Evolutionary conservation across 257 asterid genomes (phyloP), one percentile per base, ranked within the genome.

Genomic region (Jasminum sambac): DNA sequence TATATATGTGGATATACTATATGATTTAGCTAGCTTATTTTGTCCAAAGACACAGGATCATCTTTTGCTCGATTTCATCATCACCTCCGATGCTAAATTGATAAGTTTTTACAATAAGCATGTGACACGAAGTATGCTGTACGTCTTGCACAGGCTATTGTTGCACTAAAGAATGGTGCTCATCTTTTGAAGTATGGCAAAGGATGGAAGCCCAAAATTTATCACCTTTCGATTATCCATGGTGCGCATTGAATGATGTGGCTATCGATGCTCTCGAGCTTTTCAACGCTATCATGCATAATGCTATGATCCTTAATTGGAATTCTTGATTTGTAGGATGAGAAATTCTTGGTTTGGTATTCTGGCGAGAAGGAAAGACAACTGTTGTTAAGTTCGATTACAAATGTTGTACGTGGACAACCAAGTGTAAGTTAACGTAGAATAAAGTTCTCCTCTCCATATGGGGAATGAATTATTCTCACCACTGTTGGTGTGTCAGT

Each of bases 141-240:
- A n/a, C n/a, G n/a, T n/a, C n/a, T n/a, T n/a, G n/a, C n/a, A n/a
- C 86, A 84, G 88, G 84, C 88, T 68, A 81, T 84, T 74, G 79
- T 84, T 57, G 75, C 84, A 25, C 66, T 84, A 76, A 84, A 81
- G 82, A 84, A 84, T 78, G 88, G 88, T 42, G 81, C 86, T 12
- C 82, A 81, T 75, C 84, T 84, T 71, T 65, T 84, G 59, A 81
- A 76, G 77, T 81, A 72, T 59, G 73, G 82, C 48, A 77, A 81
- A 71, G 74, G 80, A 71, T 86, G 88, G 48, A 84, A 84, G 72
- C 86, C 82, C 42, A 84, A 84, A 77, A 79, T 84, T 66, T 81
- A 84, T 64, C n/a, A n/a, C 84, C 88, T 66, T 80, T 84, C 72
- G 84, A 72, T 78, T 84, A 55, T 84, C 88, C 48, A 70, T 72